These are phyloP conservation scores for Cucurbita ficifolia DNA, from an alignment of 306 rosid species.

Conservation along the genomic window DNA sequence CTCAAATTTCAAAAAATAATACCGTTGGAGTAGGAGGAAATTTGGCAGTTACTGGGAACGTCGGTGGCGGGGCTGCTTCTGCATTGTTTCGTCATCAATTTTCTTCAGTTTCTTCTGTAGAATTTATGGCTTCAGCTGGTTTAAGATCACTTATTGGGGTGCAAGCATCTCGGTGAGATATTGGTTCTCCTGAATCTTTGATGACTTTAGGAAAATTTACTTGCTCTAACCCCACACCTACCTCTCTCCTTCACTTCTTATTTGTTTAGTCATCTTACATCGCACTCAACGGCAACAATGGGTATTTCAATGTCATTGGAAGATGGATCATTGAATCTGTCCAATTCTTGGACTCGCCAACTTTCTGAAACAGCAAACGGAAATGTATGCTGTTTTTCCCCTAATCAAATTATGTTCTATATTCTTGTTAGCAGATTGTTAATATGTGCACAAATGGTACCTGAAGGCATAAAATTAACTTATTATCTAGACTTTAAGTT, in stretches of 20 bases:
- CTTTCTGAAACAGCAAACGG: conserved; percentile 69
- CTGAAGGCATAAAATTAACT: background rate
- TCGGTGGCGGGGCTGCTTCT: conserved; percentile 87
- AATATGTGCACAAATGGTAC: background rate
- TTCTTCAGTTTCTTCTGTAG: conserved; percentile 59
- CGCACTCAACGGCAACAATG: conserved; percentile 73
- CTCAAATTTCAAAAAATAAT: conserved; percentile 63
- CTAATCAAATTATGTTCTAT: conserved; percentile 1
- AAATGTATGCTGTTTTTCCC: conserved; percentile 31
- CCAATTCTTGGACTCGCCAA: conserved; percentile 89
- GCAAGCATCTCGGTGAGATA: conserved; percentile 69
- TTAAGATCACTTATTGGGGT: conserved; percentile 66
- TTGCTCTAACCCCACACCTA: background rate
- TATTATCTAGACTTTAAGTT: background rate
- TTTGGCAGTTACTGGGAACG: conserved; percentile 56
- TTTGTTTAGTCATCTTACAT: conserved; percentile 45
- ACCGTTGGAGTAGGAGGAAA: conserved; percentile 53
- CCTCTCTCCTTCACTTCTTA: background rate
- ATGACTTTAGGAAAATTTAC: background rate
- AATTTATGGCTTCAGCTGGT: conserved; percentile 73
- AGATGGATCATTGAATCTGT: conserved; percentile 81
- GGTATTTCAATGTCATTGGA: conserved; percentile 63
- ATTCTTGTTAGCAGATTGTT: background rate
- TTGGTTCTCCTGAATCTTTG: background rate
- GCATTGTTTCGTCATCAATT: conserved; percentile 55